Evolutionary conservation across 164 flowering plant genomes (phyloP), one percentile per base, ranked within the genome.

Genomic region (Stephania cephalantha): DNA sequence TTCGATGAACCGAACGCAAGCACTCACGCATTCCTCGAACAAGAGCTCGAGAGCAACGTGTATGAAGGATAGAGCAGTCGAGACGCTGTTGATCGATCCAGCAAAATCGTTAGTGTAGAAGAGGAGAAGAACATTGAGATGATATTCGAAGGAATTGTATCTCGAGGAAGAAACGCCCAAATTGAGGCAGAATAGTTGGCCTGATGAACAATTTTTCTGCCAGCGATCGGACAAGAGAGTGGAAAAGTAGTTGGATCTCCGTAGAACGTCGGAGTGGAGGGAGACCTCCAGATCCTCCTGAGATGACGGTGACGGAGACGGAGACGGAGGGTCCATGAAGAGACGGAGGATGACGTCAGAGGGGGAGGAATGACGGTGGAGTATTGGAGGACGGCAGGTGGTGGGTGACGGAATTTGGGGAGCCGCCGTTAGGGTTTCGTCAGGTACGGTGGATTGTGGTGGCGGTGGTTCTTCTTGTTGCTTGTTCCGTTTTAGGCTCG

Each of bases 141-240:
- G 42, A 35, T 35, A 2, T 0, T 35, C 42, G 42, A 35, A 35
- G 2, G 42, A 35, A 0, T 35, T 4, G 42, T 35, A 35, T 35
- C 42, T 35, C 42, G 4, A 35, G 1, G 42, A 35, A 35, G 85
- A 70, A 35, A 91, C 84, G 1, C 78, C 79, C 8, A 85, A 78
- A 66, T 78, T 86, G 42, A 88, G 78, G 15, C 77, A 78, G 17
- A 78, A 22, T 50, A 69, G 31, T 9, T 58, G 20, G 17, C 46
- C 69, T 35, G 42, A 35, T 35, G 42, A 35, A 35, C 3, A 35
- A 8, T 55, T 35, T 13, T 22, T 74, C 52, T 77, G 81, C 97
- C 98, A 94, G 7, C 98, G 91, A 65, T 88, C 92, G 58, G 98
- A 94, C 8, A 94, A 76, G 11, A 88, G 87, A 5, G 98, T 89